A percentile compares a stretch with the other conserved stretches of the same genome.
These are phyloP conservation scores for Phytophthora nicotianae DNA, from an alignment of 352 stramenopile genomes.

Conservation along the genomic window DNA sequence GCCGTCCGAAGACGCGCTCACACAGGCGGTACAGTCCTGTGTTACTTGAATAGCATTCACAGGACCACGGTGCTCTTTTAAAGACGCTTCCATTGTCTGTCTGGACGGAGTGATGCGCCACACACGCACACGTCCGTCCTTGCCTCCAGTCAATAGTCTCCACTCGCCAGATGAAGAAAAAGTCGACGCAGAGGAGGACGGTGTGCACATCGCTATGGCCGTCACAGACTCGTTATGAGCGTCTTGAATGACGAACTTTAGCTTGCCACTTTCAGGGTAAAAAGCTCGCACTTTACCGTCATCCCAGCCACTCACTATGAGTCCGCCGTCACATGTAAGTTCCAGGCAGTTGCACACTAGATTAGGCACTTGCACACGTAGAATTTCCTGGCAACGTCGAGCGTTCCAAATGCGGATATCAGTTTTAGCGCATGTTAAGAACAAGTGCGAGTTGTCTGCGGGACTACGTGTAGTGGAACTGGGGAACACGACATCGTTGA, in stretches of 20 bases:
- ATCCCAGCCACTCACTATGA: constrained; percentile 95
- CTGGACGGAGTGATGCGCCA: constrained; percentile 93
- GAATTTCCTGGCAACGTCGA: constrained; percentile 91
- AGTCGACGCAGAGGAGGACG: constrained; percentile 32
- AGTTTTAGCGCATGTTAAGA: constrained; percentile 94
- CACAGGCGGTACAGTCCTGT: constrained; percentile 72
- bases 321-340: constrained; percentile 86
- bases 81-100: constrained; percentile 95
- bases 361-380: constrained; percentile 97
- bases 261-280: constrained; percentile 94
- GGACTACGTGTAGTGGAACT: constrained; percentile 44
- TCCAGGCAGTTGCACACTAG: constrained; percentile 95
- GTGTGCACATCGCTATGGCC: constrained; percentile 89
- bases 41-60: constrained; percentile 93
- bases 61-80: constrained; percentile 94
- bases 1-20: constrained; percentile 79
- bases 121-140: constrained; percentile 93
- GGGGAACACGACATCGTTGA: constrained; percentile 96
- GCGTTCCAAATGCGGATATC: constrained; percentile 98
- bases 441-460: constrained; percentile 92
- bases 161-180: constrained; percentile 56
- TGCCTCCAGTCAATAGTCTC: constrained; percentile 94
- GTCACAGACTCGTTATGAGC: constrained; percentile 96
- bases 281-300: constrained; percentile 98
- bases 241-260: constrained; percentile 98